Conservation (phyloP, 768 basidiomycete species). For the Lactifluus rugatus region DNA sequence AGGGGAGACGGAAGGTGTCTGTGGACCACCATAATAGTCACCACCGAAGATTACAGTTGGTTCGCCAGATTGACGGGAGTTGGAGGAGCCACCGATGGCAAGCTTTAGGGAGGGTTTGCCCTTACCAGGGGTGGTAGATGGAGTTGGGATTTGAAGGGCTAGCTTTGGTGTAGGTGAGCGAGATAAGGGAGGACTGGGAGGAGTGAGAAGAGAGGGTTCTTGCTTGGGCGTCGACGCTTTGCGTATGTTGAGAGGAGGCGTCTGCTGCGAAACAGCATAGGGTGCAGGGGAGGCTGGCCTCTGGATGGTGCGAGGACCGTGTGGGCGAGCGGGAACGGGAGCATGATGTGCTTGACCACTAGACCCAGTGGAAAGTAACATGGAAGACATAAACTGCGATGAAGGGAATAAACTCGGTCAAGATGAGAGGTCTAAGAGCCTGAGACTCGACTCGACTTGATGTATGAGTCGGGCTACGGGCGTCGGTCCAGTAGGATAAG, state of each 20-base stretch:
- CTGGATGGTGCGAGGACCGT: slow-evolving; percentile 40
- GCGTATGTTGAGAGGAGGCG: slow-evolving; percentile 35
- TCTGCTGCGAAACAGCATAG: slow-evolving; percentile 25
- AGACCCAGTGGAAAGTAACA: slow-evolving; percentile 13
- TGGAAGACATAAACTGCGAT: background rate
- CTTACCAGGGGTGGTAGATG: slow-evolving; percentile 4
- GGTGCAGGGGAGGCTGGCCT: slow-evolving; percentile 37
- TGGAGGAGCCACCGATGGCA: slow-evolving; percentile 4
- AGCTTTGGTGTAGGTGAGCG: slow-evolving; percentile 23
- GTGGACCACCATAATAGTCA: slow-evolving; percentile 20
- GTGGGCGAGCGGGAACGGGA: slow-evolving; percentile 31
- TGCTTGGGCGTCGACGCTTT: slow-evolving; percentile 24
- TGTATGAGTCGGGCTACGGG: slow-evolving; percentile 2
- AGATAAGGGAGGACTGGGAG: slow-evolving; percentile 19
- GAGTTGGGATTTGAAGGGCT: slow-evolving; percentile 28
- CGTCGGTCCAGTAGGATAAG: background rate
- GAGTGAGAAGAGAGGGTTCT: slow-evolving; percentile 12
- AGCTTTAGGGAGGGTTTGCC: slow-evolving; percentile 21
- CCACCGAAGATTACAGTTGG: slow-evolving; percentile 5
- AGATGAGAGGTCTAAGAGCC: background rate
- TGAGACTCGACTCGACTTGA: background rate
- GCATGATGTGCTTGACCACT: slow-evolving; percentile 22
- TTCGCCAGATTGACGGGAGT: background rate
- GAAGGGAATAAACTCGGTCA: background rate
- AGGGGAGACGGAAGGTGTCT: slow-evolving; percentile 14